Conservation (phyloP, 2,329 filamentous ascomycete species). For the Mycosphaerelloides madeirae region DNA sequence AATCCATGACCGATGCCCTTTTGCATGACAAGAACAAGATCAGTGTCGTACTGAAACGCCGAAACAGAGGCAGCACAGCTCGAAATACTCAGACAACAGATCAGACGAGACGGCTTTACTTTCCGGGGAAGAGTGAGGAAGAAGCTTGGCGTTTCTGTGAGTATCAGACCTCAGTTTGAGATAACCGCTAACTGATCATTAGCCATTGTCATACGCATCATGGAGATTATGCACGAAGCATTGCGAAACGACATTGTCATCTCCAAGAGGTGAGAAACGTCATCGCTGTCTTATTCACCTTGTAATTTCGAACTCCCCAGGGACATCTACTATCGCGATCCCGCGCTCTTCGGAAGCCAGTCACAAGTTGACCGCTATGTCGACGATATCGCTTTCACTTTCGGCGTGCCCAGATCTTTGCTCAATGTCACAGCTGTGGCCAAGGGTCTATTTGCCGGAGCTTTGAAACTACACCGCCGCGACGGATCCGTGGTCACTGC, state of each 20-base stretch:
- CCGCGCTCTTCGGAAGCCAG: slow-evolving; percentile 66
- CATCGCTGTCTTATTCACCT: not conserved
- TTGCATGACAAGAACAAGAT: slow-evolving; percentile 42
- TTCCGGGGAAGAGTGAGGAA: slow-evolving; percentile 51
- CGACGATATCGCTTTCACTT: slow-evolving; percentile 67
- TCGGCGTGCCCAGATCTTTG: slow-evolving; percentile 58
- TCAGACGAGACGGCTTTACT: slow-evolving; percentile 34
- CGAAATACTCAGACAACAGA: slow-evolving; percentile 7
- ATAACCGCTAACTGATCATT: slow-evolving; percentile 4
- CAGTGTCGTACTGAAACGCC: slow-evolving; percentile 45
- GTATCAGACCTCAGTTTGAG: not conserved
- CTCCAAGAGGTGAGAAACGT: slow-evolving; percentile 50
- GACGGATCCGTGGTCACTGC: slow-evolving; percentile 43
- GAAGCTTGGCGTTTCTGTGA: slow-evolving; percentile 58
- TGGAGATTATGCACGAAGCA: slow-evolving; percentile 52
- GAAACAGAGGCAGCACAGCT: slow-evolving; percentile 9
- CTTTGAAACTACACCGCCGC: slow-evolving; percentile 44
- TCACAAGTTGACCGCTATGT: slow-evolving; percentile 64
- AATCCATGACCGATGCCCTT: slow-evolving; percentile 48
- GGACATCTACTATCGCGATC: slow-evolving; percentile 75
- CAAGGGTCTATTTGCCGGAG: slow-evolving; percentile 66
- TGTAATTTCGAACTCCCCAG: slow-evolving; percentile 40
- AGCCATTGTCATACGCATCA: slow-evolving; percentile 53
- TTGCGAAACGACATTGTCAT: slow-evolving; percentile 45
- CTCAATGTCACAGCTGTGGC: slow-evolving; percentile 70